phyloP scores from a whole-genome alignment of 345 rosid genomes.

The Eutrema yunnanense region DNA sequence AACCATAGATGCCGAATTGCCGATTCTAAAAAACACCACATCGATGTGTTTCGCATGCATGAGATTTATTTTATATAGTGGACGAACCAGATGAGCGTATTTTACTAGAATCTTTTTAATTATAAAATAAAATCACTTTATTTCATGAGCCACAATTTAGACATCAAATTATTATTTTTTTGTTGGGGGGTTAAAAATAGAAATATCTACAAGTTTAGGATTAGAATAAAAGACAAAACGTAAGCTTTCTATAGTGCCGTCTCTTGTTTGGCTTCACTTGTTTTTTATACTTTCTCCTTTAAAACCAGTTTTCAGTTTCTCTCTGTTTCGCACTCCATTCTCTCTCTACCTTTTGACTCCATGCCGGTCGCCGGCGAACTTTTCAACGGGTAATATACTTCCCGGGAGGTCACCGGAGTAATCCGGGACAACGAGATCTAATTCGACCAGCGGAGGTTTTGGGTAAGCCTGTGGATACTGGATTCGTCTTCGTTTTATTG shows the following conservation, averaged over 20 bases:
- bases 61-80: too few species aligned
- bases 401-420: slow-evolving; percentile 13
- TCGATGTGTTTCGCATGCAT: too few species aligned
- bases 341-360: slow-evolving; percentile 12
- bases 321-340: slow-evolving; percentile 5
- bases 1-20: too few species aligned
- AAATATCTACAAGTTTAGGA: slow-evolving; percentile 1
- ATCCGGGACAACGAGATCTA: slow-evolving; percentile 25
- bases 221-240: neutral
- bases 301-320: slow-evolving; percentile 3
- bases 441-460: neutral
- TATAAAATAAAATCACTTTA: too few species aligned
- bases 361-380: slow-evolving; percentile 46
- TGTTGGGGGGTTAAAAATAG: neutral
- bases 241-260: slow-evolving; percentile 1
- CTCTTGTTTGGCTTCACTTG: slow-evolving; percentile 7
- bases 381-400: slow-evolving; percentile 16
- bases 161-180: neutral
- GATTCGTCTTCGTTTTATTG: neutral
- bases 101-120: too few species aligned
- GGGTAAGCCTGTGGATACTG: slow-evolving; percentile 18
- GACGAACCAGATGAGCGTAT: too few species aligned
- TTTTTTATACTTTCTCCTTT: neutral
- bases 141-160: neutral
- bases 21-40: too few species aligned